Conservation (phyloP, 305 asterid genomes). For the Solanum hybrid region DNA sequence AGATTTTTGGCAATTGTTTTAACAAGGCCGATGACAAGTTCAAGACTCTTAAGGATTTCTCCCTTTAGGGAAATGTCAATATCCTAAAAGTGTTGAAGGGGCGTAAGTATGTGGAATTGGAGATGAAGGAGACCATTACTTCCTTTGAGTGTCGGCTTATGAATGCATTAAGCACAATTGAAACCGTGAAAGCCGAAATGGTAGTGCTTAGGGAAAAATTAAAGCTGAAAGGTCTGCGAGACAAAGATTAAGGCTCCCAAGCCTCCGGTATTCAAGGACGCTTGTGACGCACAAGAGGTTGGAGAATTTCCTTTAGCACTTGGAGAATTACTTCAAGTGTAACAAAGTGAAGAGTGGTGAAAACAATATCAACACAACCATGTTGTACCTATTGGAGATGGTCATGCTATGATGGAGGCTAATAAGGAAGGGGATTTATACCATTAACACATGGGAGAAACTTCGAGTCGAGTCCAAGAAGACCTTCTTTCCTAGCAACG, state of each 20-base stretch:
- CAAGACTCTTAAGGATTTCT: neutral
- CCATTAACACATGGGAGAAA: neutral
- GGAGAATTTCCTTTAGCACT: neutral
- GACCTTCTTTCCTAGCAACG: neutral
- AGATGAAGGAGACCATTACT: neutral
- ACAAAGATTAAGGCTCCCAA: neutral
- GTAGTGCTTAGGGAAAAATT: neutral
- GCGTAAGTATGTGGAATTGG: neutral
- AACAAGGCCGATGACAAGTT: neutral
- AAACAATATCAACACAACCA: too few species aligned
- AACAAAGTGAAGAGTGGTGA: too few species aligned
- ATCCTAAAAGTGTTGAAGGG: neutral
- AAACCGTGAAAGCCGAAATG: neutral
- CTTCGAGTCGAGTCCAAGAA: neutral
- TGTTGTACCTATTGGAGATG: too few species aligned
- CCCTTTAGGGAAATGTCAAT: neutral
- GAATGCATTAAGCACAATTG: neutral
- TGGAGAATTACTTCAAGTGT: neutral
- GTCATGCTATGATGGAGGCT: neutral
- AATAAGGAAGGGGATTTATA: neutral
- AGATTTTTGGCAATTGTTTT: neutral
- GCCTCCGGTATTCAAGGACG: neutral
- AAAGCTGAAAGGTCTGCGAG: neutral
- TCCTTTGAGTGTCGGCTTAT: neutral
- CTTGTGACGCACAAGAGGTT: neutral